These are phyloP conservation scores for Bombardia bombarda DNA, from an alignment of 495 filamentous ascomycete species.

Conservation along the genomic window DNA sequence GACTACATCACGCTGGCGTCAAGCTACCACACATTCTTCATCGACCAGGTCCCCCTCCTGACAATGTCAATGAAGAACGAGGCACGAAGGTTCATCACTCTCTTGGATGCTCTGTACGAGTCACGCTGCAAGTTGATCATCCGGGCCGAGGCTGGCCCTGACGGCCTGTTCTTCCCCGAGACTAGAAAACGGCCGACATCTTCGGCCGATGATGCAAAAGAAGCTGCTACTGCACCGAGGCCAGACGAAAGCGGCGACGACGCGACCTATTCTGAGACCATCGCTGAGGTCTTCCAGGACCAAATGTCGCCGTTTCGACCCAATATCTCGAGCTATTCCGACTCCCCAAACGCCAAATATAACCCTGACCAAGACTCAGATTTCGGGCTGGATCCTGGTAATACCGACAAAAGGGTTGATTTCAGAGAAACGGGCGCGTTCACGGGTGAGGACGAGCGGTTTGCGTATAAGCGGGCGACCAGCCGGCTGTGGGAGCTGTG, in stretches of 20 bases:
- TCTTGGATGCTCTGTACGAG: constrained; percentile 66
- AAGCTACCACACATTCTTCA: constrained; percentile 59
- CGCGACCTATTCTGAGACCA: constrained; percentile 56
- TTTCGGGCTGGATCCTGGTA: constrained; percentile 24
- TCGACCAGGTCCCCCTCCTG: constrained; percentile 51
- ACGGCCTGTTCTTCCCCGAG: constrained; percentile 66
- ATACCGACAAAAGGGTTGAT: constrained; percentile 32
- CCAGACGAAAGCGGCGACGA: constrained; percentile 25
- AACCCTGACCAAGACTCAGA: constrained; percentile 42
- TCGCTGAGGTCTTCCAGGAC: constrained; percentile 65
- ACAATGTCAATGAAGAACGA: constrained; percentile 58
- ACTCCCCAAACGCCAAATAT: constrained; percentile 30
- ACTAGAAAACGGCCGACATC: constrained; percentile 6
- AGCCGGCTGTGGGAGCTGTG: constrained; percentile 68
- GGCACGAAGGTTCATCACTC: constrained; percentile 61
- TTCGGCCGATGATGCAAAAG: not conserved
- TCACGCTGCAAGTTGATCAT: constrained; percentile 57
- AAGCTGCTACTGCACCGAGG: not conserved
- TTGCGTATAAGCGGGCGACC: constrained; percentile 60
- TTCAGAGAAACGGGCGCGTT: constrained; percentile 51
- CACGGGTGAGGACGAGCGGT: constrained; percentile 65
- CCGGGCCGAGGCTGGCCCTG: constrained; percentile 48
- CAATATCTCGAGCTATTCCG: constrained; percentile 53
- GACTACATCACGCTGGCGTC: constrained; percentile 68
- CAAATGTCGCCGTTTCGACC: constrained; percentile 60